Evolutionary conservation across 2,329 filamentous ascomycete species (phyloP).

Genomic region (Stylonectria norvegica): DNA sequence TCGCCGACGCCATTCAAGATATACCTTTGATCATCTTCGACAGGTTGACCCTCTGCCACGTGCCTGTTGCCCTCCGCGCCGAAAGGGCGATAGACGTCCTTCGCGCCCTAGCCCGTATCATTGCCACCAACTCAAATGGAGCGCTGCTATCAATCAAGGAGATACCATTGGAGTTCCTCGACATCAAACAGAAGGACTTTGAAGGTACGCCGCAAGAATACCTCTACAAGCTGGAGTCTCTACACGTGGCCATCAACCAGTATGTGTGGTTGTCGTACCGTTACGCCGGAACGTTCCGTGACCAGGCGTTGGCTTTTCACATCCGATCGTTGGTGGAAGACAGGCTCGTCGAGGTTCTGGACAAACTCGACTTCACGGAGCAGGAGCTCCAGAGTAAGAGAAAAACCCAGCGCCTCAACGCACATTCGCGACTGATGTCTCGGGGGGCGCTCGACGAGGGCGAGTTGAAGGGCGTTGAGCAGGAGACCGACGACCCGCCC

Average conservation of each 20-base stretch:
- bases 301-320: slow-evolving; percentile 72
- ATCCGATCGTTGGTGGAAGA: slow-evolving; percentile 75
- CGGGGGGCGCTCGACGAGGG: slow-evolving; percentile 15
- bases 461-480: slow-evolving; percentile 12
- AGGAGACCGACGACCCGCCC: slow-evolving; percentile 16
- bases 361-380: slow-evolving; percentile 49
- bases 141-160: slow-evolving; percentile 67
- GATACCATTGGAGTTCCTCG: slow-evolving; percentile 71
- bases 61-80: slow-evolving; percentile 62
- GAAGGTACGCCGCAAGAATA: slow-evolving; percentile 48
- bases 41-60: slow-evolving; percentile 69
- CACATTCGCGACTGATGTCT: slow-evolving; percentile 10
- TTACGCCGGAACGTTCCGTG: slow-evolving; percentile 75
- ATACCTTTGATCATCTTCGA: slow-evolving; percentile 69
- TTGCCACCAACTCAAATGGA: slow-evolving; percentile 65
- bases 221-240: slow-evolving; percentile 65
- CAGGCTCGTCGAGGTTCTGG: slow-evolving; percentile 54
- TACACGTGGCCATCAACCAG: slow-evolving; percentile 79
- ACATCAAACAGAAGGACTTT: slow-evolving; percentile 50
- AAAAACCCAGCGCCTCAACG: slow-evolving; percentile 19
- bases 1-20: slow-evolving; percentile 73
- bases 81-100: slow-evolving; percentile 48
- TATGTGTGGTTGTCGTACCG: slow-evolving; percentile 95
- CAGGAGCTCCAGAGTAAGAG: slow-evolving; percentile 30
- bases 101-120: slow-evolving; percentile 62